Evolutionary conservation across 306 rosid species (phyloP).

Genomic region (Prunus fruticosa): DNA sequence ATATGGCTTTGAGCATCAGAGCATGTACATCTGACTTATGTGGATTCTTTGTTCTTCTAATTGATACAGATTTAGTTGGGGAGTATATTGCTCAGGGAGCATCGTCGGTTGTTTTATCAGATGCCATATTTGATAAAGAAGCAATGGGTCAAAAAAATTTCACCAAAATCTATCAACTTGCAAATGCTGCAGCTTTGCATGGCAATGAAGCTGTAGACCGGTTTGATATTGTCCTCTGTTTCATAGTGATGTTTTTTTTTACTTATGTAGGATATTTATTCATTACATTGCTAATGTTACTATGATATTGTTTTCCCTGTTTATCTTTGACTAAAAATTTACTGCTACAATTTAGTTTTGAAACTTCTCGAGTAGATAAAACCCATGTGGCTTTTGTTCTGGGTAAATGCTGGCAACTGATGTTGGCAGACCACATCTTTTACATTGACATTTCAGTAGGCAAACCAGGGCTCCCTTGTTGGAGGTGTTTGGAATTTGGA

Average conservation of each 20-base stretch:
- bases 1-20: not conserved
- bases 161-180: slow-evolving; percentile 57
- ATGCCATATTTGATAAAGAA: slow-evolving; percentile 80
- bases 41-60: slow-evolving; percentile 6
- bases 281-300: not conserved
- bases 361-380: not conserved
- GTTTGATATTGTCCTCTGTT: slow-evolving; percentile 26
- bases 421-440: not conserved
- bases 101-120: slow-evolving; percentile 77
- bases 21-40: not conserved
- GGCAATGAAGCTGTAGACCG: slow-evolving; percentile 56
- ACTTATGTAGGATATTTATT: not conserved
- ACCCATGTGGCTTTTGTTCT: not conserved
- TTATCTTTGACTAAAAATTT: not conserved
- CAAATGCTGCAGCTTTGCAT: slow-evolving; percentile 52
- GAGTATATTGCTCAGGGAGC: slow-evolving; percentile 73
- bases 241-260: not conserved
- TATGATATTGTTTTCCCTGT: not conserved
- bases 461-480: not conserved
- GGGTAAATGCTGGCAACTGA: not conserved
- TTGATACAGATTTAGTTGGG: slow-evolving; percentile 50
- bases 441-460: not conserved
- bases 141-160: slow-evolving; percentile 48
- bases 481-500: not conserved
- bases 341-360: not conserved